phyloP scores from a whole-genome alignment of 371 early-diverging fungal genomes.

The Lichtheimia corymbifera region DNA sequence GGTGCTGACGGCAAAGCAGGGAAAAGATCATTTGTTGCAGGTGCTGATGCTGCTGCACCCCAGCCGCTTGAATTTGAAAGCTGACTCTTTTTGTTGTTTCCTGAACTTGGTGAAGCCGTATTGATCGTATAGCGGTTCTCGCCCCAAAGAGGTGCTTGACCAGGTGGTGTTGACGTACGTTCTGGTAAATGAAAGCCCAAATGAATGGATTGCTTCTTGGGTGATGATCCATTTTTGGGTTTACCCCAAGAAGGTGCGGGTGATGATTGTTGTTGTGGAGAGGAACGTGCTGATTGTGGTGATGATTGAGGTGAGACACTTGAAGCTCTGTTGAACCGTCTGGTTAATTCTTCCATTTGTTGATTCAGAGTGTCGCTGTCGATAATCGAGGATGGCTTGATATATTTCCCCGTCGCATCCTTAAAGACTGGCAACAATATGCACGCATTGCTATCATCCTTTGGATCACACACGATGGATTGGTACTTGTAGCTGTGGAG shows the following conservation, averaged over 20 bases:
- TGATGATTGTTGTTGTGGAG: too few species aligned
- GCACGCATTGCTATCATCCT: conserved; percentile 12
- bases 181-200: not conserved
- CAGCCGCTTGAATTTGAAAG: not conserved
- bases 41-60: not conserved
- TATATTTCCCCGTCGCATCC: conserved; percentile 18
- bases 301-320: not conserved
- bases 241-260: too few species aligned
- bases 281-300: too few species aligned
- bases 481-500: conserved; percentile 23
- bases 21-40: conserved; percentile 1
- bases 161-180: conserved; percentile 10
- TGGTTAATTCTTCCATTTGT: conserved; percentile 1
- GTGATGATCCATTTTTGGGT: too few species aligned
- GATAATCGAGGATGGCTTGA: conserved; percentile 16
- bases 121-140: conserved; percentile 7
- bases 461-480: conserved; percentile 10
- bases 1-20: conserved; percentile 2
- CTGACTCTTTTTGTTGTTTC: not conserved
- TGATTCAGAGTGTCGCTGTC: not conserved
- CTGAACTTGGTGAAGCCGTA: not conserved
- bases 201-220: not conserved
- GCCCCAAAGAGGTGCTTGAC: conserved; percentile 31
- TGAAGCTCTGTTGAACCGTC: not conserved
- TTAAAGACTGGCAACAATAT: conserved; percentile 36